Evolutionary conservation across 306 rosid species (phyloP).

Genomic region (Arachis hypogaea): DNA sequence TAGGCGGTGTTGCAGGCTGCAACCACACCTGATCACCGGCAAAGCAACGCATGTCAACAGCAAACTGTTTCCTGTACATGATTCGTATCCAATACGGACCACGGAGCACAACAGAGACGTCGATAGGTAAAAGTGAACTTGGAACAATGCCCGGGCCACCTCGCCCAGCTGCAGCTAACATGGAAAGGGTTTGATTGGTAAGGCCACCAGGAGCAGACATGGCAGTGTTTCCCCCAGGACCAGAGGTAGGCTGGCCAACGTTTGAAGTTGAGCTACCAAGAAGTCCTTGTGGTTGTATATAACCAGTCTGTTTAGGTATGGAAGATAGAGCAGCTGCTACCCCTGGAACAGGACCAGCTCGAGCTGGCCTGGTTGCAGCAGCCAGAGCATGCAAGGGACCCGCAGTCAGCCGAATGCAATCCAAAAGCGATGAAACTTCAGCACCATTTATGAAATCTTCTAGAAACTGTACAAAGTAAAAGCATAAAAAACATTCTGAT

Average conservation of each 20-base stretch:
- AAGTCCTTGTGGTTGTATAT: conserved; percentile 70
- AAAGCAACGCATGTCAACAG: conserved; percentile 99
- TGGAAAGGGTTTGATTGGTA: conserved; percentile 69
- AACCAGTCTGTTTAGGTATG: conserved; percentile 76
- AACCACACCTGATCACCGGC: conserved; percentile 99
- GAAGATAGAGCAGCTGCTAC: conserved; percentile 73
- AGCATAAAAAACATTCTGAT: conserved; percentile 7
- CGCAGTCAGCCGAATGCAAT: conserved; percentile 98
- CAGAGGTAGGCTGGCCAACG: conserved; percentile 60
- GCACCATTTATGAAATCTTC: conserved; percentile 99
- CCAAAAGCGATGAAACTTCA: conserved; percentile 95
- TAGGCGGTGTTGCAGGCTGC: conserved; percentile 99
- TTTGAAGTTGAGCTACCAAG: conserved; percentile 58
- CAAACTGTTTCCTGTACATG: conserved; percentile 88
- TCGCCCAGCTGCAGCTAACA: conserved; percentile 93
- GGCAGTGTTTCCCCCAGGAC: conserved; percentile 55
- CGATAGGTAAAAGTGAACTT: conserved; percentile 94
- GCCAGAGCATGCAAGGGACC: conserved; percentile 98
- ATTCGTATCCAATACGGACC: conserved; percentile 99
- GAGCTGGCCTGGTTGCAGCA: conserved; percentile 97
- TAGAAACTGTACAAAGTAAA: conserved; percentile 68
- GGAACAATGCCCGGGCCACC: conserved; percentile 99
- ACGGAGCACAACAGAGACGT: conserved; percentile 97
- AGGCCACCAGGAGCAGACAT: conserved; percentile 57
- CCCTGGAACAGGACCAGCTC: conserved; percentile 94